These are phyloP conservation scores for Ploettnerulaceae sp. DNA, from an alignment of 2,329 filamentous ascomycete genomes.

Conservation along the genomic window DNA sequence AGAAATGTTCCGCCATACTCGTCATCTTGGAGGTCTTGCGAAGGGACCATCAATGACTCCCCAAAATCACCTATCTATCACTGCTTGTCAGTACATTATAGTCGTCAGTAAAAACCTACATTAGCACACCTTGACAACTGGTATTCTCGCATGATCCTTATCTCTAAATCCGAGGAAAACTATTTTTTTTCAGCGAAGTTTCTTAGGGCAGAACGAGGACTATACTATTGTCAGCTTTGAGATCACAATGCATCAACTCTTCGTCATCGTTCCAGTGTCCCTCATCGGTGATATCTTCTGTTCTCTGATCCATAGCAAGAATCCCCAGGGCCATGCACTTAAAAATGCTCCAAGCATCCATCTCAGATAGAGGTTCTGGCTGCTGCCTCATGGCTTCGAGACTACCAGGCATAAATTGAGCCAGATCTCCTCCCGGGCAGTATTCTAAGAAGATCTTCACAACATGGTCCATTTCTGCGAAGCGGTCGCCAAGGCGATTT, in stretches of 20 bases:
- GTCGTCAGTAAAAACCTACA: background rate
- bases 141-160: constrained; percentile 8
- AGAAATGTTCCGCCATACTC: constrained; percentile 1
- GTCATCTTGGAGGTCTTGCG: constrained; percentile 1
- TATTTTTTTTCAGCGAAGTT: background rate
- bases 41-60: constrained; percentile 7
- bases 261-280: background rate
- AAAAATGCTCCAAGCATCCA: constrained; percentile 11
- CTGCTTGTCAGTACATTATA: background rate
- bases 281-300: background rate
- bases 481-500: background rate
- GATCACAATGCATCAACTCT: constrained; percentile 13
- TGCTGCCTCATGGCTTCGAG: background rate
- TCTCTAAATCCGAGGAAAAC: constrained; percentile 11
- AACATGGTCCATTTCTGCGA: background rate
- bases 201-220: background rate
- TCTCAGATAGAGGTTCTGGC: background rate
- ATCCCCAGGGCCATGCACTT: constrained; percentile 10
- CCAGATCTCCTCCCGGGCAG: constrained; percentile 13
- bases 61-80: constrained; percentile 16
- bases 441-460: constrained; percentile 14
- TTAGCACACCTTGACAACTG: constrained; percentile 5
- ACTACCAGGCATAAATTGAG: constrained; percentile 1
- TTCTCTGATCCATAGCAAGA: constrained; percentile 4
- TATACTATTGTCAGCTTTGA: constrained; percentile 13